Conservation (phyloP, 192 early-diverging fungal species). For the Entomortierella parvispora region DNA sequence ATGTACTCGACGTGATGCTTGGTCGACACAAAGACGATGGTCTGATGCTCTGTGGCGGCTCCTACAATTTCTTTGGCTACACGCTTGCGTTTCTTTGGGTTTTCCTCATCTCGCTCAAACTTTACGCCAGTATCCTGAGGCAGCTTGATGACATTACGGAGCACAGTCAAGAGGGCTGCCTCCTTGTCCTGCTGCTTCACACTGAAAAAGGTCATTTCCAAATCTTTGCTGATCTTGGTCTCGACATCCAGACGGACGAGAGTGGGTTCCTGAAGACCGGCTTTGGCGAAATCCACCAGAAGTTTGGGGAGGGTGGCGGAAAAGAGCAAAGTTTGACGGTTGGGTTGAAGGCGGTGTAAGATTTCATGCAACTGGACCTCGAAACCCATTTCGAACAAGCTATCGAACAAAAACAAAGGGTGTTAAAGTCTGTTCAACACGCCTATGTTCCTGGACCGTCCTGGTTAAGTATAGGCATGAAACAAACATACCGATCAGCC, state of each 20-base stretch:
- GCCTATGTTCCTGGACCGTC: not conserved
- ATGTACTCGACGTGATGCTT: slow-evolving; percentile 99
- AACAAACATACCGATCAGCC: slow-evolving; percentile 82
- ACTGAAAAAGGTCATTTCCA: slow-evolving; percentile 95
- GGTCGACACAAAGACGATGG: slow-evolving; percentile 94
- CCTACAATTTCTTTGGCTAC: slow-evolving; percentile 35
- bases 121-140: slow-evolving; percentile 65
- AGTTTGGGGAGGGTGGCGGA: slow-evolving; percentile 95
- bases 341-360: slow-evolving; percentile 80
- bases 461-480: no score
- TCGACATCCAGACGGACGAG: slow-evolving; percentile 95
- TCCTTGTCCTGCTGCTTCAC: slow-evolving; percentile 91
- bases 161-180: slow-evolving; percentile 85
- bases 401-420: slow-evolving; percentile 17
- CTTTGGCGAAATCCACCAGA: slow-evolving; percentile 97
- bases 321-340: slow-evolving; percentile 93
- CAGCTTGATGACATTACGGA: slow-evolving; percentile 80
- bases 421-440: not conserved
- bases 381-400: slow-evolving; percentile 97
- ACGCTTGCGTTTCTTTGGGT: slow-evolving; percentile 54
- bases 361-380: slow-evolving; percentile 95
- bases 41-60: slow-evolving; percentile 67
- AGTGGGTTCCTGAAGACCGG: slow-evolving; percentile 92
- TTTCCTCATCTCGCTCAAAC: slow-evolving; percentile 41
- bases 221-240: slow-evolving; percentile 92